These are phyloP conservation scores for Oxyria digyna DNA, from an alignment of 148 eudicot genomes.

Conservation along the genomic window DNA sequence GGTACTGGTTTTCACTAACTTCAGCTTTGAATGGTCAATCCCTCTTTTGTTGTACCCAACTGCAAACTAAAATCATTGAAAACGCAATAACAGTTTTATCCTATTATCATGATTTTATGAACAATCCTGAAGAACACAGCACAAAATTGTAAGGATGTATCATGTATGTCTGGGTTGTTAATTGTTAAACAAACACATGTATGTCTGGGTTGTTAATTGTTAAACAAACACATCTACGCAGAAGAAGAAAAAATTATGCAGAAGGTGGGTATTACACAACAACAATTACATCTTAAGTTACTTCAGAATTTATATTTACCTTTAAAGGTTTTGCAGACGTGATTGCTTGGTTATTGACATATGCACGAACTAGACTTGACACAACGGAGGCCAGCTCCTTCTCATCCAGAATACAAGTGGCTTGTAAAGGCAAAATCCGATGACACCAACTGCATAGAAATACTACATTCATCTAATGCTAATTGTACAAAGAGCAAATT, in stretches of 20 bases:
- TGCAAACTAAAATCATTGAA: constrained; percentile 43
- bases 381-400: constrained; percentile 38
- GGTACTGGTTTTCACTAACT: constrained; percentile 15
- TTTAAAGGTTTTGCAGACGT: constrained; percentile 35
- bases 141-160: not conserved
- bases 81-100: not conserved
- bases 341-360: constrained; percentile 30
- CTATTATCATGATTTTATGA: not conserved
- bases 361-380: constrained; percentile 44
- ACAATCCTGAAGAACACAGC: not conserved
- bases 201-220: not conserved
- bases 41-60: constrained; percentile 75
- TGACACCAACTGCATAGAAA: constrained; percentile 64
- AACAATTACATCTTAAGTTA: not conserved
- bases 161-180: not conserved
- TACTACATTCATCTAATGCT: constrained; percentile 4
- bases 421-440: constrained; percentile 78
- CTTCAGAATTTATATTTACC: constrained; percentile 24
- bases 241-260: not conserved
- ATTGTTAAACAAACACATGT: not conserved
- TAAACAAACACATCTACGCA: not conserved
- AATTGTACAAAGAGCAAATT: not conserved
- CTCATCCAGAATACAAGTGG: constrained; percentile 55
- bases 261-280: not conserved
- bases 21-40: constrained; percentile 50